phyloP scores from a whole-genome alignment of 1,139 yeast species.

The Candida smagusa region DNA sequence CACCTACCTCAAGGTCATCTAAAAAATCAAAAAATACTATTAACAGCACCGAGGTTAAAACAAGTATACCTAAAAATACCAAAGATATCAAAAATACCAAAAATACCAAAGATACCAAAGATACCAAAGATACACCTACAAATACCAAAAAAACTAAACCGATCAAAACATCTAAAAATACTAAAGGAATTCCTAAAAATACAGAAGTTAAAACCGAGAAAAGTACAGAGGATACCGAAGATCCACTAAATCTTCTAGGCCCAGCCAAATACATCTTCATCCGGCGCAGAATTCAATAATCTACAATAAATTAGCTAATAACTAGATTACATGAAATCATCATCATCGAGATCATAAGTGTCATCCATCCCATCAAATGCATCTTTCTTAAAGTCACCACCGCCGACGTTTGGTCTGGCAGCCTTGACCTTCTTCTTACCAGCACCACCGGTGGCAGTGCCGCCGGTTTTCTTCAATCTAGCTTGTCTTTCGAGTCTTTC shows the following conservation, averaged over 20 bases:
- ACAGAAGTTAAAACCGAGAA: no score
- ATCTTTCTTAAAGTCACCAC: slow-evolving; percentile 69
- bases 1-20: no score
- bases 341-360: slow-evolving; percentile 62
- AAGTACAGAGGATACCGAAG: not conserved
- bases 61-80: no score
- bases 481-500: slow-evolving; percentile 87
- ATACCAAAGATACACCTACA: no score
- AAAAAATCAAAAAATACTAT: no score
- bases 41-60: no score
- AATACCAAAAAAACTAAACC: no score
- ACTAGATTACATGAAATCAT: slow-evolving; percentile 75
- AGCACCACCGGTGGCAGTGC: slow-evolving; percentile 88
- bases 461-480: slow-evolving; percentile 74
- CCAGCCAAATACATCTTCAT: slow-evolving; percentile 5
- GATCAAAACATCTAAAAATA: no score
- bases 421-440: slow-evolving; percentile 93
- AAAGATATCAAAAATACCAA: no score
- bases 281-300: slow-evolving; percentile 1
- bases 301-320: not conserved
- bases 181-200: not conserved
- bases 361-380: slow-evolving; percentile 53
- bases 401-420: slow-evolving; percentile 70
- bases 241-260: slow-evolving; percentile 7
- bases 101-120: no score